Evolutionary conservation across 768 basidiomycete species (phyloP).

Genomic region (Trametes punicea): DNA sequence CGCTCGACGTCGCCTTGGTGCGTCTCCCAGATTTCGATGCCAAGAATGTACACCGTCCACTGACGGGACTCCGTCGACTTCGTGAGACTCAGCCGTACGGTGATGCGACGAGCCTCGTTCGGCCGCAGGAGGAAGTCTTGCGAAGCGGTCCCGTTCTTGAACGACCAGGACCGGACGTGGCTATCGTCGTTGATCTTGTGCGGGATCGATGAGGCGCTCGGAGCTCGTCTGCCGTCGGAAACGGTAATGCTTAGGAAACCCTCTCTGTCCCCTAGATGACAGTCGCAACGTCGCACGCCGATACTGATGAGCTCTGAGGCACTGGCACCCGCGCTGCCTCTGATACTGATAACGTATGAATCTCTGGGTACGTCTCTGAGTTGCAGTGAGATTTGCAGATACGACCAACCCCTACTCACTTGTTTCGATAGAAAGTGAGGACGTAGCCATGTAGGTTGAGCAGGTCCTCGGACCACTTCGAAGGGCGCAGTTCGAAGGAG

Average conservation of each 20-base stretch:
- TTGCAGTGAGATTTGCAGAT: not conserved
- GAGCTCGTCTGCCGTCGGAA: not conserved
- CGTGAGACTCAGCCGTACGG: constrained; percentile 4
- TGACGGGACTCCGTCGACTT: not conserved
- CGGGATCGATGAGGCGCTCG: not conserved
- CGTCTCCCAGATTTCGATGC: constrained; percentile 6
- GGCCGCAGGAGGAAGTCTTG: constrained; percentile 1
- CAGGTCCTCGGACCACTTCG: not conserved
- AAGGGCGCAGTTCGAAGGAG: not conserved
- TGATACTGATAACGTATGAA: not conserved
- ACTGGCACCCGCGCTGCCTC: not conserved
- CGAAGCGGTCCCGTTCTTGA: constrained; percentile 2
- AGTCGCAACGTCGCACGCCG: constrained; percentile 3
- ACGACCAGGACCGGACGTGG: constrained; percentile 15
- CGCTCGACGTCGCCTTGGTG: not conserved
- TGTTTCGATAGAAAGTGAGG: not conserved
- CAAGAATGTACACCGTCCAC: not conserved
- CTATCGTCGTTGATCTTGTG: not conserved
- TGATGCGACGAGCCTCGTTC: not conserved
- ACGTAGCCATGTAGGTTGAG: not conserved
- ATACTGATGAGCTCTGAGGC: not conserved
- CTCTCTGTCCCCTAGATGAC: not conserved
- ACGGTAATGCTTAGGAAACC: constrained; percentile 2
- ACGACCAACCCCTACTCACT: too few relatives aligned
- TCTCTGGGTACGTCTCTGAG: not conserved